Evolutionary conservation across 805 yeast species (phyloP).

Genomic region (Zygosaccharomyces rouxii): DNA sequence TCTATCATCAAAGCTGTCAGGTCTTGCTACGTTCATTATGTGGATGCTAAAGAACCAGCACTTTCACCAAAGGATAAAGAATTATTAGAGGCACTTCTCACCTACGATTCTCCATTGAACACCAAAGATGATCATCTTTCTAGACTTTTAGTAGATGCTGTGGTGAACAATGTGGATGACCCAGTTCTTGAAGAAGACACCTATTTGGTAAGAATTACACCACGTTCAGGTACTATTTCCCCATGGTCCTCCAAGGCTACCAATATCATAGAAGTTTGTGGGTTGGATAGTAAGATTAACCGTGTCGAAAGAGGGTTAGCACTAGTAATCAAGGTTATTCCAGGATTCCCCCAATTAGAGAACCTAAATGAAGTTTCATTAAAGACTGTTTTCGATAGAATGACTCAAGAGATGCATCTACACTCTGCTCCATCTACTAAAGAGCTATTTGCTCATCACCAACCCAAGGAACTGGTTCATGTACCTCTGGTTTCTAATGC

Average conservation of each 20-base stretch:
- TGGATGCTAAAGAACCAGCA: slow-evolving; percentile 46
- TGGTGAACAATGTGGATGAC: slow-evolving; percentile 21
- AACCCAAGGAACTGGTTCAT: slow-evolving; percentile 76
- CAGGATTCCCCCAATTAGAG: slow-evolving; percentile 62
- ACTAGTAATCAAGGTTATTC: slow-evolving; percentile 62
- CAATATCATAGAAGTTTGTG: slow-evolving; percentile 85
- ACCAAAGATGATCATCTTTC: slow-evolving; percentile 37
- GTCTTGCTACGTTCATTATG: slow-evolving; percentile 76
- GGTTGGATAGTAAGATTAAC: slow-evolving; percentile 62
- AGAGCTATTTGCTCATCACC: slow-evolving; percentile 72
- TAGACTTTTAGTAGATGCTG: slow-evolving; percentile 26
- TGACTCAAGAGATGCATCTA: slow-evolving; percentile 76
- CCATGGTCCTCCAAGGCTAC: slow-evolving; percentile 99
- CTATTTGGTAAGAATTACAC: slow-evolving; percentile 69
- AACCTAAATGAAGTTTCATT: slow-evolving; percentile 53
- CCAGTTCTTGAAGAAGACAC: slow-evolving; percentile 40
- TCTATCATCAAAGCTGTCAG: slow-evolving; percentile 66
- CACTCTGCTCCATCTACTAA: slow-evolving; percentile 58
- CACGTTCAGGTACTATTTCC: slow-evolving; percentile 93
- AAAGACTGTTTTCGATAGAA: slow-evolving; percentile 79
- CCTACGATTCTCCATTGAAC: slow-evolving; percentile 69
- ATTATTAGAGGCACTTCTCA: slow-evolving; percentile 58
- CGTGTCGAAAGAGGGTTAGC: slow-evolving; percentile 91
- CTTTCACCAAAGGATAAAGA: slow-evolving; percentile 41
- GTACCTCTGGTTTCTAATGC: slow-evolving; percentile 55